Conservation (phyloP, 73 alveolate species). For the Blepharisma japonicum region DNA sequence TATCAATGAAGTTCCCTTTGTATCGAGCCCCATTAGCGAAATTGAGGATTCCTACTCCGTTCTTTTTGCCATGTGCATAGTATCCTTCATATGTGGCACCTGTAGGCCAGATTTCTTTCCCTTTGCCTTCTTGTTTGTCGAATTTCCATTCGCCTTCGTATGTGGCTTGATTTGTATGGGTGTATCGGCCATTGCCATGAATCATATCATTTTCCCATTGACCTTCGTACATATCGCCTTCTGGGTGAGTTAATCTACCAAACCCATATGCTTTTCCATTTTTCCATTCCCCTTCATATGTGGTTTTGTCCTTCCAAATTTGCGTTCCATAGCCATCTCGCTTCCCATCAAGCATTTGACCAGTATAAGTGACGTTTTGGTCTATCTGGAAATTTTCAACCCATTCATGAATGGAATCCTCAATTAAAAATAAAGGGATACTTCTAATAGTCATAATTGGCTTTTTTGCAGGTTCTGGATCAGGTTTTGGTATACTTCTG, state of each 20-base stretch:
- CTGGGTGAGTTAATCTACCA: conserved; percentile 66
- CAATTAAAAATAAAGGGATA: too few relatives aligned
- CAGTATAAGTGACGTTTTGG: too few relatives aligned
- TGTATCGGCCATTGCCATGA: conserved; percentile 54
- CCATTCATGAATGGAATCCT: too few relatives aligned
- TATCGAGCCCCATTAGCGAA: conserved; percentile 28
- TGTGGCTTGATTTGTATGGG: conserved; percentile 33
- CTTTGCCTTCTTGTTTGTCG: conserved; percentile 49
- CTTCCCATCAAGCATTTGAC: conserved; percentile 32
- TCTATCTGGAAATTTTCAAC: too few relatives aligned
- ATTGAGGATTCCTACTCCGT: conserved; percentile 1
- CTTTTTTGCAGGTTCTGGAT: too few relatives aligned
- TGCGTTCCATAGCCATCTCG: conserved; percentile 66
- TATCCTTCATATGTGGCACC: conserved; percentile 44
- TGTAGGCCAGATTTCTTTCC: conserved; percentile 56
- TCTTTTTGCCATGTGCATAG: conserved; percentile 33
- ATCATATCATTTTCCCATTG: conserved; percentile 59
- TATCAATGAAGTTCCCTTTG: conserved; percentile 28
- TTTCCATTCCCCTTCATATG: conserved; percentile 49
- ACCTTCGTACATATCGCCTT: conserved; percentile 66
- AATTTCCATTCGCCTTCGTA: conserved; percentile 49
- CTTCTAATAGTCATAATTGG: too few relatives aligned
- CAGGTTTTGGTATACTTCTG: too few relatives aligned
- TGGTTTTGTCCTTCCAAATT: conserved; percentile 47
- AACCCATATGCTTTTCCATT: conserved; percentile 53